Base-by-base conservation (phyloP, 345 rosid species). In the Physaria fendleri region DNA sequence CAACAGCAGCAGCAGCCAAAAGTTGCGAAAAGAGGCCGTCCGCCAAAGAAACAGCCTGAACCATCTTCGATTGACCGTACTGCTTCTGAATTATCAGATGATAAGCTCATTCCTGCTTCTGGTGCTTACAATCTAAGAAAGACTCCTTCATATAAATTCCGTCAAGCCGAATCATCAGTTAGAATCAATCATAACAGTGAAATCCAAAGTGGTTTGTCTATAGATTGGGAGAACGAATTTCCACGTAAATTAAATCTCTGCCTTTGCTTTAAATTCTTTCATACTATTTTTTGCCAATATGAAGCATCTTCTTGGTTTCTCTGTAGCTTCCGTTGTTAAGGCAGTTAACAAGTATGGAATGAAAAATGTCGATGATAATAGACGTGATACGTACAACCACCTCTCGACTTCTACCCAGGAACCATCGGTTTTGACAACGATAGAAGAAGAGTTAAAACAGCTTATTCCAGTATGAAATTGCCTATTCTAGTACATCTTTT, bases 161-260 rank as follows among this genome's bases (percentile, higher is more conserved):
- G 77, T 57, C 81, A 82, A 15, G 60, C 79, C 53, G 95, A 89
- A 66, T 59, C 84, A 42, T 66, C 67, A n/a, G 65, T 65, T 61
- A 81, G 80, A 63, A 68, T 78, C 58, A 76, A 79, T 59, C 80
- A 77, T 42, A 76, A 64, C 65, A 73, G 68, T 22, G 98, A 91
- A 43, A 68, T 65, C 41, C 75, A 82, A 46, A 65, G 72, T 58
- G 61, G 67, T 51, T 80, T 79, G 85, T 59, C 73, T 8, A 61
- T 85, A 50, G 98, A 92, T 42, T 77, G 87, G 93, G 97, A 92
- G 78, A 86, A 76, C 35, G 98, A 92, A 69, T 92, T 92, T 81
- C 97, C 98, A 74, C 80, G 98, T 85, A 61, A 59, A 33, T 39
- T 4, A 15, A 15, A n/a, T 39, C 28, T 56, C 50, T 9, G 7